These are phyloP conservation scores for Elaphomyces granulatus DNA, from an alignment of 495 filamentous ascomycete genomes.

Conservation along the genomic window DNA sequence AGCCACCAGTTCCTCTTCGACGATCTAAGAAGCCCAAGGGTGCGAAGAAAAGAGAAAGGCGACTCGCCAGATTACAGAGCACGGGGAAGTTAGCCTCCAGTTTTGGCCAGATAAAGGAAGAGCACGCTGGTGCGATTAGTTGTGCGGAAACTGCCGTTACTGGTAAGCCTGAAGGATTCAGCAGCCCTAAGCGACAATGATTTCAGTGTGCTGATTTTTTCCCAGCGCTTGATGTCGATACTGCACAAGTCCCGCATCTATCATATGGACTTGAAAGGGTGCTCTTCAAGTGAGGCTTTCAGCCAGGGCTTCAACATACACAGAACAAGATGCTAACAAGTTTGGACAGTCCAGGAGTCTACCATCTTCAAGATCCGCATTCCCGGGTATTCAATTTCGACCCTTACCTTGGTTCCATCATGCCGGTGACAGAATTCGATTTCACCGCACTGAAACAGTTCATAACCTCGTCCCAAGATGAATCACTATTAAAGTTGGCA, in stretches of 20 bases:
- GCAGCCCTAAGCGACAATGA: background rate
- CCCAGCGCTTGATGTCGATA: conserved; percentile 36
- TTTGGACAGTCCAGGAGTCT: conserved; percentile 58
- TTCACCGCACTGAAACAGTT: conserved; percentile 73
- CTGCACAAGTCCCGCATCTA: conserved; percentile 51
- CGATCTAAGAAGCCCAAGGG: too few relatives aligned
- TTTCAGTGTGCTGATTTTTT: background rate
- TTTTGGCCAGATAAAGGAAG: background rate
- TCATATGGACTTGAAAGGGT: conserved; percentile 77
- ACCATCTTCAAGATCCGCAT: conserved; percentile 76
- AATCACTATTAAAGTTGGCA: conserved; percentile 49
- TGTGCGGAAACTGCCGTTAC: background rate
- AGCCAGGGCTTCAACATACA: background rate
- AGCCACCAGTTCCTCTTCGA: too few relatives aligned
- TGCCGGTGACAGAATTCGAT: conserved; percentile 85
- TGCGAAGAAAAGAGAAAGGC: background rate
- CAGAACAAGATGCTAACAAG: background rate
- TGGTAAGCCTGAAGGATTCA: background rate
- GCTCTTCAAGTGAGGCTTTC: conserved; percentile 59
- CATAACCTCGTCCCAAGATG: conserved; percentile 78
- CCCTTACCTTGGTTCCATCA: conserved; percentile 78
- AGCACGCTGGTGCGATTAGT: background rate
- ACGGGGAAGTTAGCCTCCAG: background rate
- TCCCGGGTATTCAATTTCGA: conserved; percentile 92
- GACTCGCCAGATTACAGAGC: background rate